Conservation (phyloP, 306 rosid genomes). For the Canavalia ensiformis region DNA sequence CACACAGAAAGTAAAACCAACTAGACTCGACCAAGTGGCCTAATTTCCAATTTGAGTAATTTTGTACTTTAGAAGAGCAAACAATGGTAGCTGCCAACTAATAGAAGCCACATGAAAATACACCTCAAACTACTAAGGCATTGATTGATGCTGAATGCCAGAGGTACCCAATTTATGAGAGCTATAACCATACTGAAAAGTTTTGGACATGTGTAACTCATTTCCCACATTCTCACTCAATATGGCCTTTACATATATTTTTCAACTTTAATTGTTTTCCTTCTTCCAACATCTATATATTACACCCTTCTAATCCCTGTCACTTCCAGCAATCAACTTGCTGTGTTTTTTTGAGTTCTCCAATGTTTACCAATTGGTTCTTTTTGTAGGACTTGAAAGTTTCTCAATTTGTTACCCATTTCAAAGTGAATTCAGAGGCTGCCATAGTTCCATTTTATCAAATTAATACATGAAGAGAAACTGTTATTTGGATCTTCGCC, state of each 20-base stretch:
- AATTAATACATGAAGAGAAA: constrained; percentile 23
- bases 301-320: neutral
- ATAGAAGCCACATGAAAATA: constrained; percentile 7
- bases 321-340: neutral
- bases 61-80: constrained; percentile 3
- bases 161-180: constrained; percentile 4
- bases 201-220: constrained; percentile 37
- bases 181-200: neutral
- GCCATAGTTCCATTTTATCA: constrained; percentile 7
- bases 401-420: neutral
- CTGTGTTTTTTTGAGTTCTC: too few species aligned
- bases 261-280: neutral
- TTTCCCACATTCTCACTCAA: constrained; percentile 6
- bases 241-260: neutral
- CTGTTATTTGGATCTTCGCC: neutral
- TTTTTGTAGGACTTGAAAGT: neutral
- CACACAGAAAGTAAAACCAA: constrained; percentile 14
- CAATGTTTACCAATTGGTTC: too few species aligned
- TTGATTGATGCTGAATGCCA: constrained; percentile 15
- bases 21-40: neutral
- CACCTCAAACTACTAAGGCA: neutral
- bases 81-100: constrained; percentile 13
- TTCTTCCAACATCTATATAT: neutral
- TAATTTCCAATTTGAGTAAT: neutral
- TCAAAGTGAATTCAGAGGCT: neutral